A percentile compares a stretch with the other conserved stretches of the same genome.
phyloP scores from a whole-genome alignment of 345 rosid genomes.

The Euclidium syriacum region DNA sequence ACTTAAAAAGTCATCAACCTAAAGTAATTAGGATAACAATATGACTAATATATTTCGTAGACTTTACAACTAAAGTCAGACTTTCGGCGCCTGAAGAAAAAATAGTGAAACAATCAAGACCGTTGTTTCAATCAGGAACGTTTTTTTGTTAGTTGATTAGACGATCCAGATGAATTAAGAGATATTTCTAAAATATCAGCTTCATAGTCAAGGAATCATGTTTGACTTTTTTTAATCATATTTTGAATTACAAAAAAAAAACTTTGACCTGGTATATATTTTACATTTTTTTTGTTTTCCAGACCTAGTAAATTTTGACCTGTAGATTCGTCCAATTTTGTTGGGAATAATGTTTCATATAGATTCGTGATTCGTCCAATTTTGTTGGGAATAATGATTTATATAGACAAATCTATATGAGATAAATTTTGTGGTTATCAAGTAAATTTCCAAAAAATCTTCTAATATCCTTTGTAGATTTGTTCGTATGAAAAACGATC shows the following conservation, averaged over 20 bases:
- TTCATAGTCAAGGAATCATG: not conserved
- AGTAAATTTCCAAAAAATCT: not conserved
- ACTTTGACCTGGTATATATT: not conserved
- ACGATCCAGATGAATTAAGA: not conserved
- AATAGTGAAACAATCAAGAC: not conserved
- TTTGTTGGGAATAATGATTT: not conserved
- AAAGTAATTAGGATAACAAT: not conserved
- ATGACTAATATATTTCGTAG: not conserved
- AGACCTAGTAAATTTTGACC: no score
- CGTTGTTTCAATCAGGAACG: not conserved
- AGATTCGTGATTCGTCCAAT: no score
- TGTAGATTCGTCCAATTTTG: no score
- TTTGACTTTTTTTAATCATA: not conserved
- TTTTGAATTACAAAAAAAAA: not conserved
- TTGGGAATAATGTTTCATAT: not conserved
- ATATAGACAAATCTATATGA: not conserved
- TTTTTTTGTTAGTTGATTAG: not conserved
- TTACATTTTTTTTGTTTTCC: no score
- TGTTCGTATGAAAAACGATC: not conserved
- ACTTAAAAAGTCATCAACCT: not conserved
- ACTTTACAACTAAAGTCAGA: not conserved
- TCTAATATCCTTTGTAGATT: not conserved
- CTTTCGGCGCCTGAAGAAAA: not conserved
- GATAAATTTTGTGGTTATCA: not conserved
- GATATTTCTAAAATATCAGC: not conserved